Evolutionary conservation across 2,329 filamentous ascomycete genomes (phyloP), one percentile per base, ranked within the genome.

Genomic region (Trichoderma arundinaceum): DNA sequence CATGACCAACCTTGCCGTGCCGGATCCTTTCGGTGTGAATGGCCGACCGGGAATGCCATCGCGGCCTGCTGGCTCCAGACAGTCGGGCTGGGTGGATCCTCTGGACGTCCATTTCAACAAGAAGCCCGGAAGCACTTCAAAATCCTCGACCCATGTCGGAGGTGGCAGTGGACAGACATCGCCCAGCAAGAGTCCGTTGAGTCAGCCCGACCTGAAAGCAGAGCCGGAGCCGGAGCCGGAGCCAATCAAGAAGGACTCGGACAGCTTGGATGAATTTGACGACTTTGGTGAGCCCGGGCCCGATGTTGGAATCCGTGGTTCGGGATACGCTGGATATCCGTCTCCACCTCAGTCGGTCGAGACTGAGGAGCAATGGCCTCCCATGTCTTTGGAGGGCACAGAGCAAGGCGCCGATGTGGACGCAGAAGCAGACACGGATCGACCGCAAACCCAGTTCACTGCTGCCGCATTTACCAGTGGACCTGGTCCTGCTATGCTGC

Each of bases 91-190:
- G 76, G 76, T 81, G 7, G 82, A 81, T 66, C 81, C 83, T 0
- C 75, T 84, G n/a, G 80, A 84, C 12, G 77, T 82, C 38, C 79
- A 83, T 65, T 82, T 81, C 66, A 69, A 69, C 58, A 78, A 70
- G 66, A 74, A 70, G 58, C 70, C 53, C 52, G 70, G 58, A 67
- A 72, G 69, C 15, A 39, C 12, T 9, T 43, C 59, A 7, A 72
- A 69, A 12, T 73, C 74, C 8, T 68, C 72, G 10, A 72, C 71
- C 15, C 70, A 68, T n/a, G 68, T 70, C 2, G 57, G 64, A 17
- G 53, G 39, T 38, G 49, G 68, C 69, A 39, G 43, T n/a, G 12
- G 28, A 5, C 44, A 60, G 8, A 38, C 72, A 7, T 15, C 38
- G 22, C 7, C 15, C 4, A 72, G 75, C 1, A 80, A 73, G 66